Evolutionary conservation across 2,329 filamentous ascomycete species (phyloP).

Genomic region (Talaromyces sp.): DNA sequence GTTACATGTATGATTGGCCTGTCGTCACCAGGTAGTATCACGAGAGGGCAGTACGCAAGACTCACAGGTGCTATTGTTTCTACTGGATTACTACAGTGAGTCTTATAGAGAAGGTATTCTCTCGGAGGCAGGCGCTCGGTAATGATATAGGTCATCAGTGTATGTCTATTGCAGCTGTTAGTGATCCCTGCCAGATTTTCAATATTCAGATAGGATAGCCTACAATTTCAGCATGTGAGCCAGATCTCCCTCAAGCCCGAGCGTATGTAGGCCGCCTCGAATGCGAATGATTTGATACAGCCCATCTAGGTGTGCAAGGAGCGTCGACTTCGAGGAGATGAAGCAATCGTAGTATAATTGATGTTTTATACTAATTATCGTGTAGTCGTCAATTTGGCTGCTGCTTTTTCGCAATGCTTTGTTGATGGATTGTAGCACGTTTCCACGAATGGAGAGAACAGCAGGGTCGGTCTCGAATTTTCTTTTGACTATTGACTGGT

Average conservation of each 20-base stretch:
- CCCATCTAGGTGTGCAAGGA: background rate
- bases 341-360: background rate
- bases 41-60: background rate
- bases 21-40: background rate
- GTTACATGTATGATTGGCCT: background rate
- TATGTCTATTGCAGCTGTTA: background rate
- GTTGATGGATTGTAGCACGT: background rate
- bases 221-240: conserved; percentile 5
- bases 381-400: background rate
- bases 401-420: background rate
- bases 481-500: background rate
- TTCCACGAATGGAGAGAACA: background rate
- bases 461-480: background rate
- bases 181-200: background rate
- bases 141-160: background rate
- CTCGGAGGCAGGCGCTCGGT: background rate
- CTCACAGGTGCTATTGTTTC: background rate
- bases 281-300: background rate
- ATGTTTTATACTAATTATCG: background rate
- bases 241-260: background rate
- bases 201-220: background rate
- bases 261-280: background rate
- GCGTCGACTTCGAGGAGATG: background rate
- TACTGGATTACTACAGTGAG: background rate
- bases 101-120: background rate